Evolutionary conservation across 257 asterid genomes (phyloP), one percentile per base, ranked within the genome.

Genomic region (Solanum arcanum): DNA sequence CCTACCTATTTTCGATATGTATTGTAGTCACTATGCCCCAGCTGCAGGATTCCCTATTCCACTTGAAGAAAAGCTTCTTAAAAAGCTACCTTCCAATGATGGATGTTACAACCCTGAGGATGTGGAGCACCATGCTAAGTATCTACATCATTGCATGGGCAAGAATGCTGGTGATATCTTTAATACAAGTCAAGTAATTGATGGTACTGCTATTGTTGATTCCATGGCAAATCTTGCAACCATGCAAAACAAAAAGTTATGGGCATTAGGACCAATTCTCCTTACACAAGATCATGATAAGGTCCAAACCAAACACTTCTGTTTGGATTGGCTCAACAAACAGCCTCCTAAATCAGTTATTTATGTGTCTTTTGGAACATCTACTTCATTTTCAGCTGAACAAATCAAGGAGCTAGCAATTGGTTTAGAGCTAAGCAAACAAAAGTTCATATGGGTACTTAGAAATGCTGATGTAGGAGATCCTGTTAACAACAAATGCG

Each of bases 231-330:
- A 69, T 69, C n/a, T 69, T 5, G 42, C 46, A 18, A 33, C 15
- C 46, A 72, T 39, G 5, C 84, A 84, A 12, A 83, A 31, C 2
- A 83, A 89, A 56, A 91, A 66, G 42, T 13, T 88, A 9, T 93
- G 94, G 93, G 92, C 91, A 15, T 10, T 94, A 5, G 95, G 94
- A 7, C 97, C 95, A 9, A 91, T 94, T 41, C 87, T 90, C 74
- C 93, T 92, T 2, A 15, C 86, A 0, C 35, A 25, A 60, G 21
- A 33, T 20, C 85, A 84, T 7, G 20, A 27, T 5, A 59, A 15
- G 11, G 13, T 66, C 9, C 56, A 70, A 16, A 31, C 9, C 2
- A 70, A 86, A 1, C 86, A 90, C 73, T 18, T 83, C 44, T 93
- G 91, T 70, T 76, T 93, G 33, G 49, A 87, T 5, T 95, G 98